These are phyloP conservation scores for Exophiala sideris DNA, from an alignment of 2,329 filamentous ascomycete genomes.

Conservation along the genomic window DNA sequence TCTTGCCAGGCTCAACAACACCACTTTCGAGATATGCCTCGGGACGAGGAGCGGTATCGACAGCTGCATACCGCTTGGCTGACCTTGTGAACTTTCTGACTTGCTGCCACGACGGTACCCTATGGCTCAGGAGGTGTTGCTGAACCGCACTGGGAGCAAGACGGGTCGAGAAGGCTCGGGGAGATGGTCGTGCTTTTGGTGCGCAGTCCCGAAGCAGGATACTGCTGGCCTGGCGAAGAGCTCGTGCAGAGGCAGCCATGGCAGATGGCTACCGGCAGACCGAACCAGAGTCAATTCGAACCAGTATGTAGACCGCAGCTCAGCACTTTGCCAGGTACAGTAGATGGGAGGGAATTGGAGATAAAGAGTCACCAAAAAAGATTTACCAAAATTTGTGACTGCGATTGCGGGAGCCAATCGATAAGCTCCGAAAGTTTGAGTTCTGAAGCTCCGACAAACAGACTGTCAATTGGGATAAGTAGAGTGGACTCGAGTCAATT, in stretches of 20 bases:
- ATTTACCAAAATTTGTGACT: conserved; percentile 12
- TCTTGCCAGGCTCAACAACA: conserved; percentile 70
- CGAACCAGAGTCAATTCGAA: conserved; percentile 1
- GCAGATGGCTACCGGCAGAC: conserved; percentile 1
- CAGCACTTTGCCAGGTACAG: conserved; percentile 1
- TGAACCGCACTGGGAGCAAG: conserved; percentile 8
- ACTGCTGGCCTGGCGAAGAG: conserved; percentile 23
- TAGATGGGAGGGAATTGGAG: background rate
- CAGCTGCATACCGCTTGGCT: conserved; percentile 38
- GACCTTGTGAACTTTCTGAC: conserved; percentile 43
- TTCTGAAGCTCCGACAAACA: background rate
- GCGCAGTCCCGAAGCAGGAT: conserved; percentile 23
- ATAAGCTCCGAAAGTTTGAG: conserved; percentile 16
- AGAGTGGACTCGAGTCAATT: background rate
- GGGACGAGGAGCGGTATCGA: conserved; percentile 71
- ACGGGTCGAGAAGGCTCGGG: conserved; percentile 20
- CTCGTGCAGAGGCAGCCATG: conserved; percentile 27
- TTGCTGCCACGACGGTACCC: conserved; percentile 41
- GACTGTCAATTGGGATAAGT: background rate
- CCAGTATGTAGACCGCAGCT: background rate
- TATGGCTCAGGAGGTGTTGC: conserved; percentile 37
- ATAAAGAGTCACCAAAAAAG: conserved; percentile 15
- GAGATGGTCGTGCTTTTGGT: conserved; percentile 16
- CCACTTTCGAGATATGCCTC: conserved; percentile 88
- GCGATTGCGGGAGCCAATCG: conserved; percentile 19